Conservation (phyloP, 2,329 filamentous ascomycete genomes). For the Emergomyces africanus region DNA sequence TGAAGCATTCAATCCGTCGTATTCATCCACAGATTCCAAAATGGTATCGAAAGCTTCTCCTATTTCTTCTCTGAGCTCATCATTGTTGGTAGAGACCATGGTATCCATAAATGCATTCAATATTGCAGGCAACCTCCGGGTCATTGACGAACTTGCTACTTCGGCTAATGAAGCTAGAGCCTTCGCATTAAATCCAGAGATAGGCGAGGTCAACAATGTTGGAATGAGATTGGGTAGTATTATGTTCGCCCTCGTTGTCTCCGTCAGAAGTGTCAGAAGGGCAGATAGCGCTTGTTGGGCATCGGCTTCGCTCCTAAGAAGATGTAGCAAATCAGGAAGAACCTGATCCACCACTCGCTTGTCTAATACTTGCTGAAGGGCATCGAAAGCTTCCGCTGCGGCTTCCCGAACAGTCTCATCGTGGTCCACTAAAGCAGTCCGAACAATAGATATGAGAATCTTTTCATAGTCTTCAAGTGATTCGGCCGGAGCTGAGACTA, state of each 20-base stretch:
- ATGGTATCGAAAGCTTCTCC: constrained; percentile 77
- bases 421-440: constrained; percentile 80
- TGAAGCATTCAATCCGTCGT: constrained; percentile 83
- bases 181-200: constrained; percentile 87
- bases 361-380: constrained; percentile 82
- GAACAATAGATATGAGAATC: constrained; percentile 85
- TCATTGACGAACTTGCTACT: constrained; percentile 85
- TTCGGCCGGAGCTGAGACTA: constrained; percentile 76
- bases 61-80: constrained; percentile 60
- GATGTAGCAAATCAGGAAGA: constrained; percentile 75
- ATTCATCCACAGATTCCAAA: constrained; percentile 85
- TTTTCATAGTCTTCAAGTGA: constrained; percentile 90
- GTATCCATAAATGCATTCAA: constrained; percentile 92
- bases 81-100: constrained; percentile 60
- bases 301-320: constrained; percentile 74
- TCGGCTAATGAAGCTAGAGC: constrained; percentile 85
- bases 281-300: constrained; percentile 89
- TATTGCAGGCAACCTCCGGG: constrained; percentile 74
- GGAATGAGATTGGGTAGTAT: constrained; percentile 94
- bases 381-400: constrained; percentile 93
- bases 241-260: constrained; percentile 85
- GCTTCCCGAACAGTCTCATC: constrained; percentile 87
- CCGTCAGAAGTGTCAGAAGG: constrained; percentile 84
- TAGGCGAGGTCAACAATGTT: constrained; percentile 77
- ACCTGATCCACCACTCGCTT: constrained; percentile 94